phyloP scores from a whole-genome alignment of 1,139 yeast species.

The Yamadazyma siamensis region DNA sequence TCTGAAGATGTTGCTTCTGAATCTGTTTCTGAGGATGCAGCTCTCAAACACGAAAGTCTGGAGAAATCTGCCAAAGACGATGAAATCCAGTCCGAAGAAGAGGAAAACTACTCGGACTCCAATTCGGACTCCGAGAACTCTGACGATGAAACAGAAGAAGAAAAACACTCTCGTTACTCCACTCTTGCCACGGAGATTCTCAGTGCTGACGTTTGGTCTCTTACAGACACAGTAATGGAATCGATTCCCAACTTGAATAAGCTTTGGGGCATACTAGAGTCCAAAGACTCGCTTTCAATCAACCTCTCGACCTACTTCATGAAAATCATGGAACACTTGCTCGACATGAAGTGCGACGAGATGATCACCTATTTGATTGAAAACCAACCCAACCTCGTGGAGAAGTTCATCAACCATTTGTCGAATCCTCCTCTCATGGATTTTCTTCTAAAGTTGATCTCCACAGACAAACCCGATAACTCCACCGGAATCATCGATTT shows the following conservation, averaged over 20 bases:
- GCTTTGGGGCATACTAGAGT: conserved; percentile 77
- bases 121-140: background rate
- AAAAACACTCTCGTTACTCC: conserved; percentile 65
- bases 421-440: conserved; percentile 87
- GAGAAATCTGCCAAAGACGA: conserved; percentile 28
- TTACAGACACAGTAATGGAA: conserved; percentile 89
- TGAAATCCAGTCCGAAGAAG: conserved; percentile 9
- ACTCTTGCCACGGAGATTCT: conserved; percentile 88
- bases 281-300: conserved; percentile 57
- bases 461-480: conserved; percentile 75
- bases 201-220: conserved; percentile 91
- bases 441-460: conserved; percentile 70
- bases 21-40: conserved; percentile 5
- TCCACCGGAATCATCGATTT: conserved; percentile 76
- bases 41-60: conserved; percentile 20
- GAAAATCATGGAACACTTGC: conserved; percentile 88
- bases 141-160: conserved; percentile 42
- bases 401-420: conserved; percentile 70
- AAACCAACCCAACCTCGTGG: conserved; percentile 60
- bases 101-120: conserved; percentile 12
- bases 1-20: conserved; percentile 7
- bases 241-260: conserved; percentile 59
- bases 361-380: conserved; percentile 67
- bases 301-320: conserved; percentile 83
- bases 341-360: conserved; percentile 87